Evolutionary conservation across 371 early-diverging fungal species (phyloP).

Genomic region (Coemansia sp.): DNA sequence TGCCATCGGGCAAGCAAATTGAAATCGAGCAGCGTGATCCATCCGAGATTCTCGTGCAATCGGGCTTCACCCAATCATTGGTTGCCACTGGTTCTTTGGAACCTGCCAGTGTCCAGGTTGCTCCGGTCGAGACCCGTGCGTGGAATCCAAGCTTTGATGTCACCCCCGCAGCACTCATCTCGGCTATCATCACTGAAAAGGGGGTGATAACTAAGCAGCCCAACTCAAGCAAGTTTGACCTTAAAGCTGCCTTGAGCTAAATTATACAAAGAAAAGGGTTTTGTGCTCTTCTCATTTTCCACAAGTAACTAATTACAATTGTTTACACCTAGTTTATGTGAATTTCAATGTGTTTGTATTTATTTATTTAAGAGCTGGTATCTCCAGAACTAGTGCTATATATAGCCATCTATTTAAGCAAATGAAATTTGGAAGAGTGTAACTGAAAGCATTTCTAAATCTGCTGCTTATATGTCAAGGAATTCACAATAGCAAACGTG

Average conservation of each 20-base stretch:
- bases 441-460: no score
- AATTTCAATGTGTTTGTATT: no score
- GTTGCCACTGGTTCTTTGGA: conserved; percentile 11
- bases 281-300: no score
- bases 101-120: conserved; percentile 67
- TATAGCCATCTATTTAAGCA: no score
- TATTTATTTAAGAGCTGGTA: no score
- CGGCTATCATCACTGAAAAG: conserved; percentile 91
- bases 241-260: conserved; percentile 33
- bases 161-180: conserved; percentile 83
- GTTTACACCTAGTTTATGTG: no score
- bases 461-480: no score
- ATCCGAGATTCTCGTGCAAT: conserved; percentile 73
- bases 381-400: no score
- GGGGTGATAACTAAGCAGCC: conserved; percentile 75
- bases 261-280: background rate
- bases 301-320: no score
- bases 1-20: conserved; percentile 71
- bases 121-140: conserved; percentile 78
- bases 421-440: no score
- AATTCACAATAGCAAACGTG: no score
- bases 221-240: conserved; percentile 60
- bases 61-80: conserved; percentile 60
- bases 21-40: conserved; percentile 84
- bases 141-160: conserved; percentile 98